Base-by-base conservation (phyloP, 1,139 yeast species). In the Cylindricascospora bacillispora region DNA sequence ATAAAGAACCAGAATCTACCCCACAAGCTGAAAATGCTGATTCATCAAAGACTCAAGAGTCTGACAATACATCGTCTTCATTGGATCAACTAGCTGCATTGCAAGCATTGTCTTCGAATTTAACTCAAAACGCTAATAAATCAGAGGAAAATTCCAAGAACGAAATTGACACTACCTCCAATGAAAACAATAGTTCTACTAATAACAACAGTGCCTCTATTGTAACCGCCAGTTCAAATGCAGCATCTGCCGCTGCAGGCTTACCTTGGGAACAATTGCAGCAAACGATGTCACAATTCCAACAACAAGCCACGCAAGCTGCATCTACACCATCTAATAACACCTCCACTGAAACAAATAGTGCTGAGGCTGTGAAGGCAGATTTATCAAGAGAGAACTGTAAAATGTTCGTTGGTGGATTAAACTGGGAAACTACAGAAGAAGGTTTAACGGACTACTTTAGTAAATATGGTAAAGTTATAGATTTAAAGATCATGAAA, bases 381-480 rank as follows among this genome's bases (percentile, higher is more conserved):
- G 63, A 59, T 35, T 45, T 61, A 20, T 56, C 61, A 18, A 59
- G 77, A 52, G 70, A 67, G 43, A 69, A 70, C 38, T 94, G 95
- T 34, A 89, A 89, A 53, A 85, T 92, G 95, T 89, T 89, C 53
- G 75, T 89, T 54, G 99, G 99, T 41, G 99, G 99, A 31, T 72
- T 89, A 44, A 92, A 89, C 49, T 89, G 98, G 98, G 98, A 89
- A 50, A 89, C 99, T 17, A 78, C 93, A 6, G 98, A 89, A 49
- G 94, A 76, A 36, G 70, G 73, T 16, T 57, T 89, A 55, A 75
- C 71, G 39, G 76, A 74, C 35, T 89, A 89, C 56, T 89, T 89
- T 55, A 66, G 78, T 32, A 80, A 89, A 56, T 89, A 73, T 55
- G 99, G 99, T 44, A 92, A 80, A 41, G 92, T 89, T 31, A 57